These are phyloP conservation scores for Backusella westeae DNA, from an alignment of 192 early-diverging fungal genomes.

Conservation along the genomic window DNA sequence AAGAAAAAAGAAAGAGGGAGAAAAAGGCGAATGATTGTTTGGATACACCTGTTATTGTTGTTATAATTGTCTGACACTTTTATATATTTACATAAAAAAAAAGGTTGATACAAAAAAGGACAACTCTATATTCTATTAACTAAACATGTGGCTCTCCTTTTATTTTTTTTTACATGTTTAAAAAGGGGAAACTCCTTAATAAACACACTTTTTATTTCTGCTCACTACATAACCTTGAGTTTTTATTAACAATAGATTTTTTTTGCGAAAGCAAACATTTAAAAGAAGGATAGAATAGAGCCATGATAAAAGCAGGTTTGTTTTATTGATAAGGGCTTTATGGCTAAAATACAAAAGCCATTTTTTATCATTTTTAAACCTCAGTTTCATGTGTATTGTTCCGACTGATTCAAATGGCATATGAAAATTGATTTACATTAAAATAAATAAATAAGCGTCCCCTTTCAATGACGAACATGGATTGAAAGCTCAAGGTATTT, in stretches of 20 bases:
- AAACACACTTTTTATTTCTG: not conserved
- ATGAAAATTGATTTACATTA: not conserved
- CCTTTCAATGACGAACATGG: too few species aligned
- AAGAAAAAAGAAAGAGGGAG: not conserved
- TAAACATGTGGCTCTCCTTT: not conserved
- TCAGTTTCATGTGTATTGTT: slow-evolving; percentile 1
- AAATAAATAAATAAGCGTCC: too few species aligned
- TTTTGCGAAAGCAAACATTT: not conserved
- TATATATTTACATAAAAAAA: not conserved
- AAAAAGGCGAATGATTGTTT: not conserved
- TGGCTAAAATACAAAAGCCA: not conserved
- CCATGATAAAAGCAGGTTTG: not conserved
- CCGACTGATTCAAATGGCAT: not conserved
- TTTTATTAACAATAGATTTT: not conserved
- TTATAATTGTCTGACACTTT: not conserved
- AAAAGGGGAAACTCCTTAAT: slow-evolving; percentile 1
- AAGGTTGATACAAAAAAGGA: slow-evolving; percentile 3
- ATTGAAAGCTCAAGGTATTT: too few species aligned
- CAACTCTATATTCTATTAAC: not conserved
- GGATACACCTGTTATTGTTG: not conserved
- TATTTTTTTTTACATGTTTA: not conserved
- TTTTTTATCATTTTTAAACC: not conserved
- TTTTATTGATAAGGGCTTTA: not conserved
- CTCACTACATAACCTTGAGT: not conserved
- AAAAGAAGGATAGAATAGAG: not conserved